Evolutionary conservation across 1,139 yeast genomes (phyloP).

Genomic region (Pichia sp.): DNA sequence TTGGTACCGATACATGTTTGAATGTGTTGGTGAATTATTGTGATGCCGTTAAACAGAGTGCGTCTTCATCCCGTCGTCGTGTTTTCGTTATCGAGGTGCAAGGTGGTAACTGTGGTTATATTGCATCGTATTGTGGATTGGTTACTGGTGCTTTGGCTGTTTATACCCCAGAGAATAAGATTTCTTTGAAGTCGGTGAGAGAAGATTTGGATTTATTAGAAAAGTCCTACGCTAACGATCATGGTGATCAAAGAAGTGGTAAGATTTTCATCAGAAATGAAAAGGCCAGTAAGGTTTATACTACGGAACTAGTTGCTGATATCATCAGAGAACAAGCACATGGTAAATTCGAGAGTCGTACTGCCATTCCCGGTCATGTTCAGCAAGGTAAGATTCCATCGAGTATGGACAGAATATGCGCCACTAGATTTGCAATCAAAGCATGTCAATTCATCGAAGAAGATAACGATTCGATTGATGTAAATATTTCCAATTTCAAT

Average conservation of each 20-base stretch:
- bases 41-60: slow-evolving; percentile 93
- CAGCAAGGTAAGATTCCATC: slow-evolving; percentile 84
- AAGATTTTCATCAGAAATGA: slow-evolving; percentile 68
- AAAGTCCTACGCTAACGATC: slow-evolving; percentile 66
- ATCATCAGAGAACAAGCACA: slow-evolving; percentile 65
- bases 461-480: slow-evolving; percentile 21
- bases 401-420: slow-evolving; percentile 72
- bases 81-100: slow-evolving; percentile 96
- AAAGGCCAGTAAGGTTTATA: slow-evolving; percentile 66
- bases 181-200: slow-evolving; percentile 67
- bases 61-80: slow-evolving; percentile 91
- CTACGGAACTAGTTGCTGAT: slow-evolving; percentile 65
- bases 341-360: slow-evolving; percentile 69
- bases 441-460: slow-evolving; percentile 70
- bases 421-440: slow-evolving; percentile 66
- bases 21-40: slow-evolving; percentile 89
- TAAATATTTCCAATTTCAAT: slow-evolving; percentile 25
- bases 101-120: slow-evolving; percentile 95
- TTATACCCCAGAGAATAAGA: slow-evolving; percentile 89
- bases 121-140: slow-evolving; percentile 86
- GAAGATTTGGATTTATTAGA: slow-evolving; percentile 72
- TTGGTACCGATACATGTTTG: slow-evolving; percentile 93
- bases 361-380: slow-evolving; percentile 82
- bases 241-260: slow-evolving; percentile 81
- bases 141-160: slow-evolving; percentile 93